Percentiles rank a stretch among this genome's conserved stretches.
Evolutionary conservation across 768 basidiomycete species (phyloP).

Genomic region (Tephrocybe rancida): DNA sequence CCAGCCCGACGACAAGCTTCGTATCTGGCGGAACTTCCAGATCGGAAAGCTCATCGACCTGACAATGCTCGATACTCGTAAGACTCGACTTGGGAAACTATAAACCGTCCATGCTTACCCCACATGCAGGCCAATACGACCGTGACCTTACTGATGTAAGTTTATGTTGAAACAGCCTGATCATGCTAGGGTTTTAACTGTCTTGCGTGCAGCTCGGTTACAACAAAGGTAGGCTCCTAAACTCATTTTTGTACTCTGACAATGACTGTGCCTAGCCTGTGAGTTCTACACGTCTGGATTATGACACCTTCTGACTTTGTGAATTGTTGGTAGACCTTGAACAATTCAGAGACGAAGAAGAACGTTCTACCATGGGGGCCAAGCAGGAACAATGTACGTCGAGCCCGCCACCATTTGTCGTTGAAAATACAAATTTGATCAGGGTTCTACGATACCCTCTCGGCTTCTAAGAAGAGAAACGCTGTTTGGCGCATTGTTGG

Average conservation of each 20-base stretch:
- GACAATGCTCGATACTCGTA: conserved; percentile 65
- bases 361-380: conserved; percentile 57
- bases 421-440: not conserved
- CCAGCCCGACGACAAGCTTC: conserved; percentile 52
- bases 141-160: not conserved
- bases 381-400: conserved; percentile 46
- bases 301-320: not conserved
- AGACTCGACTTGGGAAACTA: no score
- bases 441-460: conserved; percentile 54
- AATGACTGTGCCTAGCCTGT: not conserved
- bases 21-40: conserved; percentile 67
- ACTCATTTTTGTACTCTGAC: not conserved
- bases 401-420: not conserved
- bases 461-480: conserved; percentile 44
- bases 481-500: conserved; percentile 59
- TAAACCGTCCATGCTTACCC: no score
- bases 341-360: conserved; percentile 52
- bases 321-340: conserved; percentile 30
- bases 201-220: not conserved
- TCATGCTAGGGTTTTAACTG: not conserved
- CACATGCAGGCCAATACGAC: not conserved
- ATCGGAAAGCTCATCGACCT: conserved; percentile 62
- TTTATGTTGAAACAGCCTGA: not conserved
- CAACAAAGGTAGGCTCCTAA: not conserved
- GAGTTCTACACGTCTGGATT: not conserved